Percentiles rank a stretch among this genome's conserved stretches.
phyloP scores from a whole-genome alignment of 768 basidiomycete species.

The Tulasnella sp. region DNA sequence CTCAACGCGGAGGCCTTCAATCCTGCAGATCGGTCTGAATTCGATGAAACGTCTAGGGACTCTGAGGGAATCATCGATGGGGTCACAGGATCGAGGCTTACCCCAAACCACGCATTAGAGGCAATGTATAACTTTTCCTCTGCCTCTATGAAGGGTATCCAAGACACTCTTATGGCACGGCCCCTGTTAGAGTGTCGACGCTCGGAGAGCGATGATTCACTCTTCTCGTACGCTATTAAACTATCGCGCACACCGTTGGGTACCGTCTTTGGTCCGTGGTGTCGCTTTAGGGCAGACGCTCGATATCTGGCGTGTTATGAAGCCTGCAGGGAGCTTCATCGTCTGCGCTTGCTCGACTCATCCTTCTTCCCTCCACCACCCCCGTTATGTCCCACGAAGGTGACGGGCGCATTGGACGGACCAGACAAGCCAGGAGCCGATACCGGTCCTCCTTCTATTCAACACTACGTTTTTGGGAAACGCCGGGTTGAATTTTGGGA shows the following conservation, averaged over 20 bases:
- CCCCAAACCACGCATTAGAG: conserved; percentile 48
- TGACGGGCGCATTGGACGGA: conserved; percentile 24
- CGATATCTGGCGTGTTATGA: conserved; percentile 52
- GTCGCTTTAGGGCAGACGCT: conserved; percentile 44
- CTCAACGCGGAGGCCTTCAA: conserved; percentile 38
- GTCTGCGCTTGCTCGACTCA: conserved; percentile 46
- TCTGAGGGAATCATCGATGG: conserved; percentile 50
- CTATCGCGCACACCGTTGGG: conserved; percentile 27
- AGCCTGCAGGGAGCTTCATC: conserved; percentile 45
- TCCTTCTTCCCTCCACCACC: conserved; percentile 30
- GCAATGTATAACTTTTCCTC: conserved; percentile 47
- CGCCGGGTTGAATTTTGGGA: conserved; percentile 64
- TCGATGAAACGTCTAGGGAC: conserved; percentile 39
- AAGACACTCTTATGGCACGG: background rate
- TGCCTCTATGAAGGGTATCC: conserved; percentile 20
- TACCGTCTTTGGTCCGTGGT: conserved; percentile 40
- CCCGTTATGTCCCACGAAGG: background rate
- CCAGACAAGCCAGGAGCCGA: conserved; percentile 22
- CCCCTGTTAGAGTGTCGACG: background rate
- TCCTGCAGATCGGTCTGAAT: conserved; percentile 38
- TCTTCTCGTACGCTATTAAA: background rate
- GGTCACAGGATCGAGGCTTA: conserved; percentile 51
- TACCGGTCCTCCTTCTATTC: background rate
- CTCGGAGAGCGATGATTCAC: background rate
- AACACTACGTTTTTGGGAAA: conserved; percentile 39